Percentiles rank a stretch among this genome's conserved stretches.
These are phyloP conservation scores for Russula olivacea DNA, from an alignment of 768 basidiomycete genomes.

Conservation along the genomic window DNA sequence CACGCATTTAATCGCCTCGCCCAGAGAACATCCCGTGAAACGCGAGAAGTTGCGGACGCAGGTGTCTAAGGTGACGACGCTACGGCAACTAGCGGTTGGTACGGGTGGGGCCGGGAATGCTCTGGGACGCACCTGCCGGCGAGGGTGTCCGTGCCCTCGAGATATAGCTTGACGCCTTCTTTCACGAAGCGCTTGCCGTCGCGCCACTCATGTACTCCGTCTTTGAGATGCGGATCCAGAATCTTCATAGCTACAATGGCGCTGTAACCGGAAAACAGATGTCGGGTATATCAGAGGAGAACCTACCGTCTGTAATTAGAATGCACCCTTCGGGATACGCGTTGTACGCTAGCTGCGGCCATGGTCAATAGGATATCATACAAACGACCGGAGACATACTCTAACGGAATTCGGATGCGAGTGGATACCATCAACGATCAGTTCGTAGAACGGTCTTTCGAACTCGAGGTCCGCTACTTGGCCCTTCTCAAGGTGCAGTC, in stretches of 20 bases:
- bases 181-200: constrained; percentile 77
- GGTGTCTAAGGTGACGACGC: constrained; percentile 76
- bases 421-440: constrained; percentile 90
- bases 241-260: constrained; percentile 65
- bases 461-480: constrained; percentile 43
- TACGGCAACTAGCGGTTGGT: constrained; percentile 28
- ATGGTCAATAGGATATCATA: constrained; percentile 2
- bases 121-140: constrained; percentile 64
- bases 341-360: constrained; percentile 67
- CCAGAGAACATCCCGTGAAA: constrained; percentile 79
- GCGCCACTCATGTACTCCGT: constrained; percentile 86
- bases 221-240: constrained; percentile 75
- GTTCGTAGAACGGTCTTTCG: constrained; percentile 75
- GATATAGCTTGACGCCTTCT: constrained; percentile 70
- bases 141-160: constrained; percentile 82
- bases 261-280: background rate
- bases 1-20: constrained; percentile 79
- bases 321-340: constrained; percentile 82
- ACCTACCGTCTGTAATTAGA: constrained; percentile 80
- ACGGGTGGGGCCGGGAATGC: background rate
- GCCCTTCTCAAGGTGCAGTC: constrained; percentile 43
- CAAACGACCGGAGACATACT: constrained; percentile 38
- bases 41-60: constrained; percentile 80
- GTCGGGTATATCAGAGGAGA: background rate
- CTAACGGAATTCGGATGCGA: constrained; percentile 86